Conservation (phyloP, 1,139 yeast species). For the Torulaspora pretoriensis region DNA sequence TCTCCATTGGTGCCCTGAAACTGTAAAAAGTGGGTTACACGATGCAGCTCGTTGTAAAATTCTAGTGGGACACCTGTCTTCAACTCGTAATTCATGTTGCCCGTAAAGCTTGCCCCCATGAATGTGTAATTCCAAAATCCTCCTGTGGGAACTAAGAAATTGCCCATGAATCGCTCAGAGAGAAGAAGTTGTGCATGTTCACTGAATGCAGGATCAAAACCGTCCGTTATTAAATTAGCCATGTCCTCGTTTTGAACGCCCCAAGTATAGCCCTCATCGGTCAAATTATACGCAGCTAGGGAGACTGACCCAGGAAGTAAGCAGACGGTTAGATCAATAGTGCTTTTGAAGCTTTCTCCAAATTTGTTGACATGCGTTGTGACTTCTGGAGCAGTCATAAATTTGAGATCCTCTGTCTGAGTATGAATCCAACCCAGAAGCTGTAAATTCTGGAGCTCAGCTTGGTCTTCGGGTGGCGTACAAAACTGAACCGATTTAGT, state of each 20-base stretch:
- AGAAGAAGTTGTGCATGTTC: conserved; percentile 64
- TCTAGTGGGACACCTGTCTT: conserved; percentile 76
- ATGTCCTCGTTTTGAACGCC: conserved; percentile 60
- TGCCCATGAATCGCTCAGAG: conserved; percentile 75
- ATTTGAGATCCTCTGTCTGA: conserved; percentile 57
- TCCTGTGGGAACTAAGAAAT: conserved; percentile 80
- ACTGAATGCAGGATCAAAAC: conserved; percentile 59
- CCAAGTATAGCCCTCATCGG: conserved; percentile 72
- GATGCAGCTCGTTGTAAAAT: conserved; percentile 79
- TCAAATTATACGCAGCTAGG: conserved; percentile 59
- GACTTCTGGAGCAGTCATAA: conserved; percentile 67
- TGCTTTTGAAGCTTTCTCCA: conserved; percentile 37
- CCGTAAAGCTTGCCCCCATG: conserved; percentile 78
- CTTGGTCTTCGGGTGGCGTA: conserved; percentile 39
- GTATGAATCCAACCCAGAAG: conserved; percentile 83
- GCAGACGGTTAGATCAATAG: conserved; percentile 61
- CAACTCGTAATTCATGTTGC: conserved; percentile 54
- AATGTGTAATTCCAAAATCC: conserved; percentile 90
- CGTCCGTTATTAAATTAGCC: conserved; percentile 47
- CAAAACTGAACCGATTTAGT: conserved; percentile 64
- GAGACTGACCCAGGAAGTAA: conserved; percentile 85
- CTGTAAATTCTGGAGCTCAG: conserved; percentile 48
- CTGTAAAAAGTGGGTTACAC: conserved; percentile 80
- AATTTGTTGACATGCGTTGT: conserved; percentile 51
- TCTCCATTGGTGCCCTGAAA: conserved; percentile 64